Conservation (phyloP, 305 asterid species). For the Ajuga reptans region DNA sequence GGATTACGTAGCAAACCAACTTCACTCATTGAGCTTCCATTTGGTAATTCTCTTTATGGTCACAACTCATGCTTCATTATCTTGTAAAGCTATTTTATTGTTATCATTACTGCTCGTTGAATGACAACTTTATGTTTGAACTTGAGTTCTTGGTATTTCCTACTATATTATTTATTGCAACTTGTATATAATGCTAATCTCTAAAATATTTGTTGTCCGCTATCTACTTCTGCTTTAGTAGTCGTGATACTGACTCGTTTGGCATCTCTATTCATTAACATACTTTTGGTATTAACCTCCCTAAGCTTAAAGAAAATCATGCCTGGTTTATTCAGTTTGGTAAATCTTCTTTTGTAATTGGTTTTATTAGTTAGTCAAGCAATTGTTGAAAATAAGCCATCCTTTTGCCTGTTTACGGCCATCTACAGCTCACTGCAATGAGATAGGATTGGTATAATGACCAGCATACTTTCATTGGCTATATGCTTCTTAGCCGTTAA, state of each 20-base stretch:
- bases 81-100: not conserved
- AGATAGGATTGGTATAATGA: not conserved
- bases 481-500: not conserved
- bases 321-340: not conserved
- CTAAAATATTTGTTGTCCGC: not conserved
- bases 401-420: not conserved
- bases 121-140: not conserved
- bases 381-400: not conserved
- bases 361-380: not conserved
- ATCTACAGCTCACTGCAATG: not conserved
- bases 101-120: not conserved
- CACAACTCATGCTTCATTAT: conserved; percentile 1
- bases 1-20: conserved; percentile 93
- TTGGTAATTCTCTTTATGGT: conserved; percentile 45
- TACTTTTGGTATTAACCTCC: not conserved
- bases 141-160: conserved; percentile 3
- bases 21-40: conserved; percentile 88
- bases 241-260: not conserved
- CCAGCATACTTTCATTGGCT: not conserved
- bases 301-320: not conserved
- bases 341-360: not conserved
- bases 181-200: not conserved
- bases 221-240: conserved; percentile 4
- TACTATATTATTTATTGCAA: not conserved
- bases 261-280: not conserved